Base-by-base conservation (phyloP, 2,329 filamentous ascomycete genomes). In the Trichoderma asperellum region DNA sequence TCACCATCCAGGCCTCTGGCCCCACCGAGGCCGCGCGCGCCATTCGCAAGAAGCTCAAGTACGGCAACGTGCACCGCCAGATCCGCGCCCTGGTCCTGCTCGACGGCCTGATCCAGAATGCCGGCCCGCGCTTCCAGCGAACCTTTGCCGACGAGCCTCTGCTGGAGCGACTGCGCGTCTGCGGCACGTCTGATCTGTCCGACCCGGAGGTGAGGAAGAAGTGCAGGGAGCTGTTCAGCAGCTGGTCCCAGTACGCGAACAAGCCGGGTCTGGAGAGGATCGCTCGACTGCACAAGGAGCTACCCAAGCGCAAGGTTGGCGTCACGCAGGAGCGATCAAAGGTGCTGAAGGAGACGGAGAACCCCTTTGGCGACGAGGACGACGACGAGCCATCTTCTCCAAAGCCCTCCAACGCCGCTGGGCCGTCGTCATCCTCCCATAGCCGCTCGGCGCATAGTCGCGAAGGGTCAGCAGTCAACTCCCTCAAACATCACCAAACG, bases 1-100 rank as follows among this genome's bases (percentile, higher is more conserved):
- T 99, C 78, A 91, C 92, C 73, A 89, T 99, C 70, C 96, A 99
- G 81, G 86, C 87, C 32, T 92, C 92, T 7, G 96, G 96, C 0
- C 93, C 96, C 1, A 87, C 89, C 14, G 96, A 99, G 83, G 94
- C 94, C 70, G 93, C 95, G 66, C 89, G 96, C 77, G 94, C 96
- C 59, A 88, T 99, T 75, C 89, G 96, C 71, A 99, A 99, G 87
- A 98, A 98, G 84, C 88, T 99, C 86, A 99, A 99, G 83, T 98
- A 99, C 81, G 96, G 96, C 75, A 97, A 89, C 76, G 86, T 92
- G n/a, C 95, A 98, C 80, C 91, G 94, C 61, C 96, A 99, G 80
- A 86, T 98, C 40, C 89, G 96, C 70, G 92, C 96, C 43, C 87
- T 99, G 27, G 91, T 92, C 12, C 90, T 99, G 61, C 87, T 99